A percentile compares a stretch with the other conserved stretches of the same genome.
These are phyloP conservation scores for Purpureocillium takamizusanense DNA, from an alignment of 2,329 filamentous ascomycete genomes.

Conservation along the genomic window DNA sequence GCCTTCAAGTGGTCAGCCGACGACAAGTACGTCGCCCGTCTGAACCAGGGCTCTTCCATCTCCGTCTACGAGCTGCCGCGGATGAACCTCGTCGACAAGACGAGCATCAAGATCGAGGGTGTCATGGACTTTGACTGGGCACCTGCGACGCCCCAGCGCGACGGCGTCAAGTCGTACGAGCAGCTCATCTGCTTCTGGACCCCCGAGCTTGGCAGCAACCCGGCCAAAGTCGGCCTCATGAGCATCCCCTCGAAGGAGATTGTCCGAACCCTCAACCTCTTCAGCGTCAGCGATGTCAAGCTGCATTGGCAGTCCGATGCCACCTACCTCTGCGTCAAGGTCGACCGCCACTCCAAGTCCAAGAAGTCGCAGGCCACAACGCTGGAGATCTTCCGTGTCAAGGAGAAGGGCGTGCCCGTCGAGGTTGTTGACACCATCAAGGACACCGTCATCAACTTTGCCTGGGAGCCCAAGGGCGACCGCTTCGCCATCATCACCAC, in stretches of 20 bases:
- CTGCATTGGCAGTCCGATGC: constrained; percentile 97
- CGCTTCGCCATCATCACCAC: constrained; percentile 96
- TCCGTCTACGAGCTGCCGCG: constrained; percentile 82
- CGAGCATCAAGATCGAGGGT: constrained; percentile 90
- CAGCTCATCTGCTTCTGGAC: constrained; percentile 99
- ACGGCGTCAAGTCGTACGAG: constrained; percentile 84
- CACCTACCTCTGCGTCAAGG: constrained; percentile 94
- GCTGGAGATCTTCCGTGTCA: constrained; percentile 94
- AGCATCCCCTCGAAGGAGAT: constrained; percentile 91
- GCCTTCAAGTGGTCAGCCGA: constrained; percentile 99
- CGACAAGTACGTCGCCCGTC: constrained; percentile 90
- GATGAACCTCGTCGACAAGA: constrained; percentile 87
- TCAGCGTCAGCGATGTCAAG: constrained; percentile 96
- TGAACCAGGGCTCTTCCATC: constrained; percentile 81
- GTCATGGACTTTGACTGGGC: constrained; percentile 98
- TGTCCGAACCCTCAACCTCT: constrained; percentile 88
- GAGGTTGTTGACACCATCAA: constrained; percentile 97
- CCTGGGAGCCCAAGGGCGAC: constrained; percentile 97
- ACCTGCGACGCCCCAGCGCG: constrained; percentile 70
- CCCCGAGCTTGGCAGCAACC: constrained; percentile 94
- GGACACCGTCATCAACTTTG: constrained; percentile 98
- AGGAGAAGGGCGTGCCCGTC: constrained; percentile 95
- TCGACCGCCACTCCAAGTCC: constrained; percentile 96
- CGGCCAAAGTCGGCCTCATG: constrained; percentile 95
- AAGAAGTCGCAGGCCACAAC: constrained; percentile 98